phyloP scores from a whole-genome alignment of 345 rosid species.

The Gossypium stocksii region DNA sequence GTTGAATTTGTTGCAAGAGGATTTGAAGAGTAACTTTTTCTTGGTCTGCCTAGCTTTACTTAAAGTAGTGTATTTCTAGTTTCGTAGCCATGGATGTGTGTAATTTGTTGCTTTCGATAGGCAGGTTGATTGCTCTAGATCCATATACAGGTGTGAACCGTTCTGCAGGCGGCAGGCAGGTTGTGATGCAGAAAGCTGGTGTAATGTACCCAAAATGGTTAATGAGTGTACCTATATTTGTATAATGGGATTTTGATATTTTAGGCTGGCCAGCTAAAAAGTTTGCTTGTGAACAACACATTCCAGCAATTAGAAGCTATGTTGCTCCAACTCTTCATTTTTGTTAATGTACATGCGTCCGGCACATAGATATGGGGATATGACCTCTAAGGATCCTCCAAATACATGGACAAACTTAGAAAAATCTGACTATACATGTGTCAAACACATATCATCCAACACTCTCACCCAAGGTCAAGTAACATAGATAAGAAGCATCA shows the following conservation, averaged over 20 bases:
- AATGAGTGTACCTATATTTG: neutral
- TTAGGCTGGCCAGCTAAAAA: neutral
- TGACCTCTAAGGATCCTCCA: neutral
- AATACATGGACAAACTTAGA: neutral
- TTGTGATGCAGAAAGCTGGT: constrained; percentile 1
- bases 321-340: neutral
- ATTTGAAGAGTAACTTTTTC: neutral
- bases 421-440: neutral
- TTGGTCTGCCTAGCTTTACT: neutral
- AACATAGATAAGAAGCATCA: neutral
- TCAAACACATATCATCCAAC: neutral
- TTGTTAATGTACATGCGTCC: neutral
- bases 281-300: neutral
- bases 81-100: neutral
- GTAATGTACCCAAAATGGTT: neutral
- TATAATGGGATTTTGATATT: neutral
- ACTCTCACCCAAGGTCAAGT: neutral
- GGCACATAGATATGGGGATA: neutral
- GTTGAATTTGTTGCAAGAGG: neutral
- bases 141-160: no score
- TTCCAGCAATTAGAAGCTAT: neutral
- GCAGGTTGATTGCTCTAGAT: neutral
- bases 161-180: neutral
- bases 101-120: neutral
- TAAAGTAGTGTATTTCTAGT: neutral